A percentile compares a stretch with the other conserved stretches of the same genome.
phyloP scores from a whole-genome alignment of 2,329 filamentous ascomycete genomes.

The Berkeleyomyces rouxiae region DNA sequence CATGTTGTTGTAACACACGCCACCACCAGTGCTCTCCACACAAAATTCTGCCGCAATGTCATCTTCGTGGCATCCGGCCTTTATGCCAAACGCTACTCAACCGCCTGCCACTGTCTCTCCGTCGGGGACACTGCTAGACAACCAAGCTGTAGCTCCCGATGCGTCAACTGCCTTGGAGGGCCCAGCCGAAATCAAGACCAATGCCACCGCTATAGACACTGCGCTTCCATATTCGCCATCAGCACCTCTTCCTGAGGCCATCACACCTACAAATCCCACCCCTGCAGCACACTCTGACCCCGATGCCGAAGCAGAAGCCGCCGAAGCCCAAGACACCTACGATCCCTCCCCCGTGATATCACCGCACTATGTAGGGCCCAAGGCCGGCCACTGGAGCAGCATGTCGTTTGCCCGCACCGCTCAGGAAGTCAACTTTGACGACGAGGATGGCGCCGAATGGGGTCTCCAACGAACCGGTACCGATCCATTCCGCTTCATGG shows the following conservation, averaged over 20 bases:
- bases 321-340: not conserved
- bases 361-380: constrained; percentile 17
- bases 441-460: constrained; percentile 45
- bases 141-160: not conserved
- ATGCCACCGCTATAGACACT: not conserved
- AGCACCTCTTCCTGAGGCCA: not conserved
- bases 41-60: constrained; percentile 21
- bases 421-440: constrained; percentile 42
- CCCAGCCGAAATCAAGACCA: not conserved
- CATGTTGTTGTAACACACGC: not conserved
- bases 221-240: not conserved
- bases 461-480: constrained; percentile 33
- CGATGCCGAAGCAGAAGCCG: not conserved
- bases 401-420: constrained; percentile 48
- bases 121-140: not conserved
- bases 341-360: constrained; percentile 5
- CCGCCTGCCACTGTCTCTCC: not conserved
- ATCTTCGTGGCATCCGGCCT: constrained; percentile 27
- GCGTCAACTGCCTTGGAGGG: not conserved
- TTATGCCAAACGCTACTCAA: constrained; percentile 21
- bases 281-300: not conserved
- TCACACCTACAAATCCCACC: constrained; percentile 6
- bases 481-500: constrained; percentile 45
- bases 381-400: constrained; percentile 40
- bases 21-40: not conserved